Evolutionary conservation across 2,329 filamentous ascomycete species (phyloP).

Genomic region (Aspergillus felis): DNA sequence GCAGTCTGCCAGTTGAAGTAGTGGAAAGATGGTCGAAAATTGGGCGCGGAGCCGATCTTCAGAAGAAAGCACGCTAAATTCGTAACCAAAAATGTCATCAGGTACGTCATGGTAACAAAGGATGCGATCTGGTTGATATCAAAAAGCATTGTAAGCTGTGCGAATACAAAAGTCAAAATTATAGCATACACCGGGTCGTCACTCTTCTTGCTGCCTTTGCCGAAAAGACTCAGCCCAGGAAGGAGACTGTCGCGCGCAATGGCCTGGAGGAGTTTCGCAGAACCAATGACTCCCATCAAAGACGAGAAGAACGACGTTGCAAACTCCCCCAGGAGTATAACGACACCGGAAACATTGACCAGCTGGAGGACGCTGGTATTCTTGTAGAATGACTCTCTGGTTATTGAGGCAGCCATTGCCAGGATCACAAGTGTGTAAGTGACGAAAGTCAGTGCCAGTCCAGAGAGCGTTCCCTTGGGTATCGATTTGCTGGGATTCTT

Average conservation of each 20-base stretch:
- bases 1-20: constrained; percentile 88
- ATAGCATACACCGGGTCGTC: constrained; percentile 78
- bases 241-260: constrained; percentile 74
- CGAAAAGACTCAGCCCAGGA: constrained; percentile 70
- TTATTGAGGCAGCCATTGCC: constrained; percentile 72
- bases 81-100: constrained; percentile 88
- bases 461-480: constrained; percentile 76
- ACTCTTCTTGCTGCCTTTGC: constrained; percentile 64
- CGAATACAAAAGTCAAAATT: constrained; percentile 68
- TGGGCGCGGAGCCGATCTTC: constrained; percentile 82
- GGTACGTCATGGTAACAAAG: constrained; percentile 84
- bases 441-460: constrained; percentile 70
- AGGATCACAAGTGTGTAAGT: constrained; percentile 73
- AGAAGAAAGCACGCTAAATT: constrained; percentile 83
- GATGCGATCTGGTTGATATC: constrained; percentile 86
- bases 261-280: constrained; percentile 79
- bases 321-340: constrained; percentile 78
- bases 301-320: constrained; percentile 81
- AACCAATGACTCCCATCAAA: constrained; percentile 81
- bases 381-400: constrained; percentile 66
- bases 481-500: constrained; percentile 80
- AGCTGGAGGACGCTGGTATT: constrained; percentile 78
- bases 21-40: constrained; percentile 82
- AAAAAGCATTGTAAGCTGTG: constrained; percentile 75
- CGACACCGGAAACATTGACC: constrained; percentile 65